These are phyloP conservation scores for Bipolaris bicolor DNA, from an alignment of 2,329 filamentous ascomycete genomes.

Conservation along the genomic window DNA sequence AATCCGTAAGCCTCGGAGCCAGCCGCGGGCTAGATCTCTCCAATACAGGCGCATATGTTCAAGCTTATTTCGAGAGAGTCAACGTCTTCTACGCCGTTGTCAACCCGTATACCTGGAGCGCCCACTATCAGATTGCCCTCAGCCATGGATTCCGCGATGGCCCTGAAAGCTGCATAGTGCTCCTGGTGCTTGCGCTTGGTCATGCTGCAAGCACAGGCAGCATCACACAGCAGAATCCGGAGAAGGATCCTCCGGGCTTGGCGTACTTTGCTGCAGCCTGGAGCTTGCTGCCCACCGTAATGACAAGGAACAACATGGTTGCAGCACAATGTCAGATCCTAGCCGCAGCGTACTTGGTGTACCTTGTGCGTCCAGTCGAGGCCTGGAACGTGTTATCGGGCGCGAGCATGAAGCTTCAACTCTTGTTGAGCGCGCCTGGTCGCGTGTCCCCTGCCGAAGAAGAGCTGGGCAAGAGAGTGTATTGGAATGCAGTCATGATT, in stretches of 20 bases:
- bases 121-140: slow-evolving; percentile 75
- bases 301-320: slow-evolving; percentile 79
- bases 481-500: slow-evolving; percentile 83
- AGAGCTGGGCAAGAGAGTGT: slow-evolving; percentile 77
- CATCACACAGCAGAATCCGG: slow-evolving; percentile 72
- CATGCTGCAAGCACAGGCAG: slow-evolving; percentile 77
- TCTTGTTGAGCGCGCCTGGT: slow-evolving; percentile 75
- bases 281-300: slow-evolving; percentile 76
- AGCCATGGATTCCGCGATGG: slow-evolving; percentile 79
- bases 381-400: slow-evolving; percentile 82
- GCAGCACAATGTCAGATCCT: slow-evolving; percentile 82
- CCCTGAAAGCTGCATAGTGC: slow-evolving; percentile 80
- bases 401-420: slow-evolving; percentile 80
- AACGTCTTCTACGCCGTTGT: slow-evolving; percentile 88
- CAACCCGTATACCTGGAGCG: slow-evolving; percentile 80
- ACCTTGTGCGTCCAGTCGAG: slow-evolving; percentile 79
- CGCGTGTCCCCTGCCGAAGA: slow-evolving; percentile 72
- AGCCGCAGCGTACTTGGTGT: slow-evolving; percentile 81
- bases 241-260: slow-evolving; percentile 75
- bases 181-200: slow-evolving; percentile 78
- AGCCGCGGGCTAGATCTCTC: slow-evolving; percentile 73
- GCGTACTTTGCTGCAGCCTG: slow-evolving; percentile 83
- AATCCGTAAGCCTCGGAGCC: slow-evolving; percentile 67
- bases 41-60: slow-evolving; percentile 75
- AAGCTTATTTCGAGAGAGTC: slow-evolving; percentile 79